Percentiles rank a stretch among this genome's conserved stretches.
These are phyloP conservation scores for Acacia concinna DNA, from an alignment of 331 rosid species.

Conservation along the genomic window DNA sequence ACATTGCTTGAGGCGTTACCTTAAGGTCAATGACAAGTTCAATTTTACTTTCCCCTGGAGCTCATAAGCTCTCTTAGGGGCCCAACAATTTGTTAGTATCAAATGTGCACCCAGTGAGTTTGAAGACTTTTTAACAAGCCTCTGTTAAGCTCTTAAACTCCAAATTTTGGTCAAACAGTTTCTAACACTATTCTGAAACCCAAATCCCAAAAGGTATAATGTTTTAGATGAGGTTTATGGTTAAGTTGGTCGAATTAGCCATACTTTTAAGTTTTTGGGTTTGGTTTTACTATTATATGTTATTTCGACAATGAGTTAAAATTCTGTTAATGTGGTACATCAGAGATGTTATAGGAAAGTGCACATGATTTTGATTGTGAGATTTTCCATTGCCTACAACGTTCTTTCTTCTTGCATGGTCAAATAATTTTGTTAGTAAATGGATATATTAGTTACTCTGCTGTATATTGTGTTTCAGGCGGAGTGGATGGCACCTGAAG, in stretches of 20 bases:
- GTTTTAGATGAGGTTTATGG: not conserved
- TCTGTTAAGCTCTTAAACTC: not conserved
- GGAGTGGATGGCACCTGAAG: slow-evolving; percentile 97
- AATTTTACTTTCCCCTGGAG: not conserved
- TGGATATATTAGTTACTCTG: slow-evolving; percentile 32
- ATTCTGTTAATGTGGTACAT: not conserved
- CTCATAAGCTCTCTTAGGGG: not conserved
- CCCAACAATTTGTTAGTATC: not conserved
- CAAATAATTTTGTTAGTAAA: slow-evolving; percentile 13
- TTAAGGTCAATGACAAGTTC: not conserved
- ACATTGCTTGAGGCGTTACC: not conserved
- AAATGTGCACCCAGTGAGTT: not conserved
- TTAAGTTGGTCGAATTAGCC: not conserved
- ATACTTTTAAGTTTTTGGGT: not conserved
- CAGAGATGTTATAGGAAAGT: not conserved
- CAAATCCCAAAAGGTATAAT: not conserved
- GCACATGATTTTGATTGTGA: too few relatives aligned
- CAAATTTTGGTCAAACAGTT: not conserved
- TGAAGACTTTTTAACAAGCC: not conserved
- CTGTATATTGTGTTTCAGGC: slow-evolving; percentile 57
- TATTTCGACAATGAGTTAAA: not conserved
- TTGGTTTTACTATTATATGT: not conserved
- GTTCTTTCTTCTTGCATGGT: not conserved
- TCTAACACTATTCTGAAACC: not conserved
- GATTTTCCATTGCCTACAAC: not conserved